Evolutionary conservation across 2,329 filamentous ascomycete genomes (phyloP), one percentile per base, ranked within the genome.

Genomic region (Cladosporium sp.): DNA sequence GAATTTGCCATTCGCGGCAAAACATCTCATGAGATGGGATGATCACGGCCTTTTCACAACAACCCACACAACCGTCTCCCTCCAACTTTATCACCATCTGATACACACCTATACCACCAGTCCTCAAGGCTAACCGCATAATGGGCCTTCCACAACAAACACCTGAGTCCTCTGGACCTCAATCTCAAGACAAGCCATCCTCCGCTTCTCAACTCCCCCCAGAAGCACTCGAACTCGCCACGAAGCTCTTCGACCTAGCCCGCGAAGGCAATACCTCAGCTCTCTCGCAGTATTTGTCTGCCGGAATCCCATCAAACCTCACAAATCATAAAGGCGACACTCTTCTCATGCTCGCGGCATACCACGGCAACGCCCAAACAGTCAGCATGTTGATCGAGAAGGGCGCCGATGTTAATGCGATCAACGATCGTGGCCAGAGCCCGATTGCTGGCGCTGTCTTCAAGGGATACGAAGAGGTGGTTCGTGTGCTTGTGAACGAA

Each of bases 261-360:
- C 77, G 85, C 32, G 64, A 69, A 18, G 85, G 85, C 52, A 72
- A 84, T 45, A 72, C 78, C 2, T 64, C 77, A 4, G 67, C 81
- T 10, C 79, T 89, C n/a, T 65, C 76, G 40, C 78, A 84, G 66
- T 85, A 85, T 44, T 67, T 89, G 35, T 73, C 76, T 1, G 81
- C 80, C 2, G 85, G 86, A 1, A 71, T 89, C 22, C 85, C 85
- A 0, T 73, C 79, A 1, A 88, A 87, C 61, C 73, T 89, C 67
- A 87, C 84, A 18, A 88, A 89, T 61, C 78, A 85, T 46, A 84
- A 86, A 58, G 86, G 85, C 45, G 85, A 89, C 65, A 86, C 80
- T n/a, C 68, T 89, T 55, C 72, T 89, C 54, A 89, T 89, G 86
- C 77, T 89, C 1, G 81, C 85, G 0, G 77, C 84, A 0, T 89